Evolutionary conservation across 1,139 yeast species (phyloP).

Genomic region (Taphrina deformans): DNA sequence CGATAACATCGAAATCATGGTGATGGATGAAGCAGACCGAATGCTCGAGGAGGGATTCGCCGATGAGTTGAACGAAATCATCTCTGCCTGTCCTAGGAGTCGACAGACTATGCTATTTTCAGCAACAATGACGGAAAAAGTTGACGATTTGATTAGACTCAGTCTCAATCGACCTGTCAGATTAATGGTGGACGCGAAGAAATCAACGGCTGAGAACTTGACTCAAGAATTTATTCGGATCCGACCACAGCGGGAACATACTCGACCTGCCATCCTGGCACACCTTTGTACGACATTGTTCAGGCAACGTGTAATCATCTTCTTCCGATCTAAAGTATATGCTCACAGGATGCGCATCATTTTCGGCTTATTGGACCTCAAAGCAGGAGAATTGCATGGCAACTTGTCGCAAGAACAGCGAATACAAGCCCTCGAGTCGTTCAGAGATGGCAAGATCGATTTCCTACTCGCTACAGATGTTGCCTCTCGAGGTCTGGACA

Average conservation of each 20-base stretch:
- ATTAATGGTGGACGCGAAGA: slow-evolving; percentile 95
- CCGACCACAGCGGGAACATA: slow-evolving; percentile 72
- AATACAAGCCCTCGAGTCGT: slow-evolving; percentile 74
- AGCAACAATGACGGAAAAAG: slow-evolving; percentile 95
- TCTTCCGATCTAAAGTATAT: slow-evolving; percentile 83
- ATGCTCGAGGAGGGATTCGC: slow-evolving; percentile 99
- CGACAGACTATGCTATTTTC: slow-evolving; percentile 93
- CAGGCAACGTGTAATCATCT: slow-evolving; percentile 76
- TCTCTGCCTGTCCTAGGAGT: slow-evolving; percentile 79
- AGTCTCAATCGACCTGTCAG: slow-evolving; percentile 88
- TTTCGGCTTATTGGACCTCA: slow-evolving; percentile 82
- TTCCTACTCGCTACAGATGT: slow-evolving; percentile 92
- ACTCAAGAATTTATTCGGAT: slow-evolving; percentile 92
- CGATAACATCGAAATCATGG: slow-evolving; percentile 85
- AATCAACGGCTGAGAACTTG: slow-evolving; percentile 82
- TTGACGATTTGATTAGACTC: slow-evolving; percentile 68
- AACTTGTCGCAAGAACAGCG: slow-evolving; percentile 95
- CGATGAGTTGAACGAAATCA: slow-evolving; percentile 84
- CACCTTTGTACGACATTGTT: slow-evolving; percentile 56
- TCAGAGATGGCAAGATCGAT: slow-evolving; percentile 79
- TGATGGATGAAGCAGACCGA: slow-evolving; percentile 97
- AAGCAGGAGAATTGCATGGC: slow-evolving; percentile 92
- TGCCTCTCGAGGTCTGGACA: slow-evolving; percentile 99
- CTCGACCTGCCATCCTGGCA: slow-evolving; percentile 73
- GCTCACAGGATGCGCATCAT: slow-evolving; percentile 84